Evolutionary conservation across 305 asterid species (phyloP).

Genomic region (Fraxinus greggii): DNA sequence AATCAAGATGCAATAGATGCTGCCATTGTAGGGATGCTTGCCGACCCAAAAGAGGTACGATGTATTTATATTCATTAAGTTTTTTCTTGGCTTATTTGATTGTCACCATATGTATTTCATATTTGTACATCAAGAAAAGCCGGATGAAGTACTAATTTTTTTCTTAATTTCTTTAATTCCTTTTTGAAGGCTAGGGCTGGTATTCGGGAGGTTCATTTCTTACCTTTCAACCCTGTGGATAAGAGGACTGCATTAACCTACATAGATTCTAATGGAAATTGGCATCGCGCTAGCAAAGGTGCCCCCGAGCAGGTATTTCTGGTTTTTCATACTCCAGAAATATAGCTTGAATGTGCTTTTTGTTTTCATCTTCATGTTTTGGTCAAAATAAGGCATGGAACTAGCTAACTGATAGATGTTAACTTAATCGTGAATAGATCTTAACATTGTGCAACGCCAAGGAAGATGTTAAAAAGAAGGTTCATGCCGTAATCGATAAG

Average conservation of each 20-base stretch:
- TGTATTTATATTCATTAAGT: neutral
- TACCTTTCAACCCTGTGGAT: conserved; percentile 84
- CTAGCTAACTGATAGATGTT: conserved; percentile 3
- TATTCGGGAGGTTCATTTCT: conserved; percentile 72
- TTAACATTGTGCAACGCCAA: conserved; percentile 47
- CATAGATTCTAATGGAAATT: conserved; percentile 57
- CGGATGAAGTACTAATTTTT: neutral
- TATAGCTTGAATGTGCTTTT: neutral
- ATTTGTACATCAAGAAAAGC: neutral
- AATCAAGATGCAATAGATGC: conserved; percentile 89
- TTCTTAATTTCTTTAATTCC: neutral
- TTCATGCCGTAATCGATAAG: conserved; percentile 59
- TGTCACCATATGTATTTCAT: neutral
- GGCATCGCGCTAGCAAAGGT: conserved; percentile 91
- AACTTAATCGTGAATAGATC: conserved; percentile 28
- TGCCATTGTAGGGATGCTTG: conserved; percentile 84
- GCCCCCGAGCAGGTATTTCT: conserved; percentile 77
- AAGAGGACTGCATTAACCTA: conserved; percentile 85
- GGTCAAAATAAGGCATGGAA: conserved; percentile 10
- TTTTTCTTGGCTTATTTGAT: neutral
- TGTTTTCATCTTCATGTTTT: neutral
- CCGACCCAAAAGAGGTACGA: conserved; percentile 74
- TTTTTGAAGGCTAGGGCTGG: conserved; percentile 70
- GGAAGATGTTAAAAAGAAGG: conserved; percentile 60
- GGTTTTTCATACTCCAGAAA: neutral